phyloP scores from a whole-genome alignment of 768 basidiomycete species.

The Phallus indusiatus region DNA sequence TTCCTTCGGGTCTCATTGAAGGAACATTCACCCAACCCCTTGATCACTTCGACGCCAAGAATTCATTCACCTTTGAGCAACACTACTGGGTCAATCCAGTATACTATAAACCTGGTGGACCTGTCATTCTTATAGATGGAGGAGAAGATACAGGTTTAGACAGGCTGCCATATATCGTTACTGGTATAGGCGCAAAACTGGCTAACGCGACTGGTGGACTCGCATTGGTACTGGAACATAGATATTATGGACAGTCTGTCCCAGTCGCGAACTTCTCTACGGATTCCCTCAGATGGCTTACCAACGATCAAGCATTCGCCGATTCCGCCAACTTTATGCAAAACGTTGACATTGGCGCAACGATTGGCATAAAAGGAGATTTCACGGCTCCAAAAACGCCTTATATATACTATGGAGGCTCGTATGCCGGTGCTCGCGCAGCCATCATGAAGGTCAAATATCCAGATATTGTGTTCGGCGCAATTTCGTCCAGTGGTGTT shows the following conservation, averaged over 20 bases:
- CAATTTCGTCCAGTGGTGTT: slow-evolving; percentile 85
- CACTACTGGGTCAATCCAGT: slow-evolving; percentile 88
- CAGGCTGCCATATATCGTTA: slow-evolving; percentile 33
- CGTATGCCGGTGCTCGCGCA: slow-evolving; percentile 87
- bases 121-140: slow-evolving; percentile 85
- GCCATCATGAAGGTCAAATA: slow-evolving; percentile 86
- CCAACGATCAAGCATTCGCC: slow-evolving; percentile 79
- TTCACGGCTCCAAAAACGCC: slow-evolving; percentile 67
- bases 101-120: slow-evolving; percentile 63
- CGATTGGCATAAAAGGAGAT: slow-evolving; percentile 52
- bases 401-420: slow-evolving; percentile 92
- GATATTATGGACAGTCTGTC: slow-evolving; percentile 81
- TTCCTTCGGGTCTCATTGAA: neutral
- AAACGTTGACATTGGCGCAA: slow-evolving; percentile 52
- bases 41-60: slow-evolving; percentile 60
- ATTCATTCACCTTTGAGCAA: slow-evolving; percentile 63
- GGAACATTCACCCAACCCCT: slow-evolving; percentile 64
- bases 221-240: slow-evolving; percentile 82
- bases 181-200: slow-evolving; percentile 79
- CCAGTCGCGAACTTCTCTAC: slow-evolving; percentile 74
- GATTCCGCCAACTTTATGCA: slow-evolving; percentile 92
- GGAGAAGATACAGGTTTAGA: slow-evolving; percentile 86
- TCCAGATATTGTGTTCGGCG: slow-evolving; percentile 78
- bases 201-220: slow-evolving; percentile 80
- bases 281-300: slow-evolving; percentile 77